Conservation (phyloP, 2,329 filamentous ascomycete genomes). For the Alternaria incomplexa region DNA sequence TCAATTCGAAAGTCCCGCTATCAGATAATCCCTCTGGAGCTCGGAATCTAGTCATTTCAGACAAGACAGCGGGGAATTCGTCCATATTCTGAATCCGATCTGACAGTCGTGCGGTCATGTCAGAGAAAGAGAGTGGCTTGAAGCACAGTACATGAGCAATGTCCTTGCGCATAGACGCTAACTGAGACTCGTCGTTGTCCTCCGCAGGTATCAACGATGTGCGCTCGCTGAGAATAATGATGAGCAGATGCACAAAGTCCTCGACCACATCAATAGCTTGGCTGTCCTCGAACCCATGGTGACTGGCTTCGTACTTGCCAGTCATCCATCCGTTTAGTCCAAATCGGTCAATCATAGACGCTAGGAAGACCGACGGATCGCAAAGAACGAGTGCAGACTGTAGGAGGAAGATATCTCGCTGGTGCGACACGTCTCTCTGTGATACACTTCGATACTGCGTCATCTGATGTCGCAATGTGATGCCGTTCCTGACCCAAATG, state of each 20-base stretch:
- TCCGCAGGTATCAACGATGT: slow-evolving; percentile 75
- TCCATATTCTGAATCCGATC: slow-evolving; percentile 91
- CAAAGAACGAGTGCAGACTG: slow-evolving; percentile 91
- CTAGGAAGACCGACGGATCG: slow-evolving; percentile 80
- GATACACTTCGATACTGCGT: slow-evolving; percentile 89
- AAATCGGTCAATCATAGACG: slow-evolving; percentile 89
- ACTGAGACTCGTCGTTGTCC: slow-evolving; percentile 68
- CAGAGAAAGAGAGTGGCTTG: slow-evolving; percentile 93
- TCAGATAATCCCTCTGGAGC: slow-evolving; percentile 90
- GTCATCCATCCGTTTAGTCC: slow-evolving; percentile 87
- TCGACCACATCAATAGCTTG: slow-evolving; percentile 94
- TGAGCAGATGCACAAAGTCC: slow-evolving; percentile 92
- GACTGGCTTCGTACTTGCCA: slow-evolving; percentile 72
- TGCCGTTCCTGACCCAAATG: slow-evolving; percentile 98
- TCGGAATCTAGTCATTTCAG: slow-evolving; percentile 88
- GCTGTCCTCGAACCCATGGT: slow-evolving; percentile 76
- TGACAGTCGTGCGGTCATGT: slow-evolving; percentile 82
- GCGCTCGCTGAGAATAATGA: slow-evolving; percentile 88
- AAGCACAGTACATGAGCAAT: slow-evolving; percentile 95
- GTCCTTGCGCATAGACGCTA: slow-evolving; percentile 81
- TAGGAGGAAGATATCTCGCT: slow-evolving; percentile 91
- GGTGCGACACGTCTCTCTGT: slow-evolving; percentile 90
- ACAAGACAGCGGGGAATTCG: slow-evolving; percentile 81
- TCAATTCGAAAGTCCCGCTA: slow-evolving; percentile 91
- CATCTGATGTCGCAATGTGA: slow-evolving; percentile 94